A percentile compares a stretch with the other conserved stretches of the same genome.
Conservation (phyloP, 306 rosid genomes). For the Vigna hirtella region DNA sequence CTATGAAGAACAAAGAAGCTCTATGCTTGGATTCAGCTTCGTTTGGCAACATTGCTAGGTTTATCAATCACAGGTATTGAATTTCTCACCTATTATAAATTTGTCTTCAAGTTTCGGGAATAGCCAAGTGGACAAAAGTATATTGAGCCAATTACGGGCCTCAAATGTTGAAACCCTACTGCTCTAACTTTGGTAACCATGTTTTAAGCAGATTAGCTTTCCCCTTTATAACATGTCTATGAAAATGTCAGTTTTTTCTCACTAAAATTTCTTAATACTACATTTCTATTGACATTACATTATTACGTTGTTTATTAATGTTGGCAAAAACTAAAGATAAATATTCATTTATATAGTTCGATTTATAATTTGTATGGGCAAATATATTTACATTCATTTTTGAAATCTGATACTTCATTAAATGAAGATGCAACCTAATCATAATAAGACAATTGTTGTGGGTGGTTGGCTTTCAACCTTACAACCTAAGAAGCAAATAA, state of each 20-base stretch:
- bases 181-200: conserved; percentile 21
- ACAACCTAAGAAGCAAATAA: not conserved
- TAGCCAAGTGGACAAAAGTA: not conserved
- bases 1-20: conserved; percentile 67
- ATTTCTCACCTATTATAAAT: conserved; percentile 30
- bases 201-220: not conserved
- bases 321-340: not conserved
- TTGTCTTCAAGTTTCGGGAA: conserved; percentile 29
- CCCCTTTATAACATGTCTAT: not conserved
- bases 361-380: not conserved
- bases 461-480: not conserved
- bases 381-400: not conserved
- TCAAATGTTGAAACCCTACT: not conserved
- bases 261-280: not conserved
- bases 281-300: not conserved
- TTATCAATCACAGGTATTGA: conserved; percentile 89
- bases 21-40: conserved; percentile 85
- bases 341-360: conserved; percentile 15
- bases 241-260: conserved; percentile 8
- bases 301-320: not conserved
- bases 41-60: conserved; percentile 86
- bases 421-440: not conserved
- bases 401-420: not conserved
- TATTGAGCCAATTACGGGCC: not conserved
- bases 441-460: not conserved